Evolutionary conservation across 192 early-diverging fungal genomes (phyloP).

Genomic region (Umbelopsis ramanniana): DNA sequence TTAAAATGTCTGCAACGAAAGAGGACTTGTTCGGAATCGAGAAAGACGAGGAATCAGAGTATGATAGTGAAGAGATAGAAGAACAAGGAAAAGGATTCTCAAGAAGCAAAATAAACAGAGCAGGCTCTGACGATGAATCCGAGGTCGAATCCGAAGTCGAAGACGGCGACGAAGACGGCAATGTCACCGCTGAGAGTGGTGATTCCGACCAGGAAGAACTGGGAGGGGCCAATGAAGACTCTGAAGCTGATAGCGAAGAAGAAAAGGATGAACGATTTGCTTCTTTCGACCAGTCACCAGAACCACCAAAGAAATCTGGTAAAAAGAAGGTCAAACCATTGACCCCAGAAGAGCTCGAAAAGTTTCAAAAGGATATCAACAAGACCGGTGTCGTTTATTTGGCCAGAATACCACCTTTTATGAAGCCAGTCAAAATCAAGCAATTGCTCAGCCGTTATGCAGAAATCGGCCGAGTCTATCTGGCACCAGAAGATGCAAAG

Average conservation of each 20-base stretch:
- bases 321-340: constrained; percentile 64
- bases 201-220: constrained; percentile 35
- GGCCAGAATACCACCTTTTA: constrained; percentile 91
- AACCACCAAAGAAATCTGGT: constrained; percentile 29
- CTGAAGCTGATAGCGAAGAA: constrained; percentile 35
- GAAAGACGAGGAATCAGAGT: constrained; percentile 18
- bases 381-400: constrained; percentile 90
- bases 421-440: constrained; percentile 83
- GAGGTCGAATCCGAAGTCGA: constrained; percentile 4
- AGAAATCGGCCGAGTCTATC: constrained; percentile 81
- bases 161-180: too few species aligned
- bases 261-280: constrained; percentile 30
- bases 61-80: constrained; percentile 32
- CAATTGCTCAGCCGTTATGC: constrained; percentile 77
- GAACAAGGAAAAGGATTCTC: constrained; percentile 26
- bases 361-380: constrained; percentile 69
- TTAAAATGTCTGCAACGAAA: constrained; percentile 16
- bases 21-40: constrained; percentile 38
- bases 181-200: constrained; percentile 16
- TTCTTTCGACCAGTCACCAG: constrained; percentile 20
- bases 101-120: constrained; percentile 1
- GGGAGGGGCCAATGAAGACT: constrained; percentile 38
- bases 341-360: constrained; percentile 57
- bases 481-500: constrained; percentile 82
- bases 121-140: constrained; percentile 16